A percentile compares a stretch with the other conserved stretches of the same genome.
Conservation (phyloP, 2,329 filamentous ascomycete species). For the Ophiognomonia clavigignenti-juglandacearum region DNA sequence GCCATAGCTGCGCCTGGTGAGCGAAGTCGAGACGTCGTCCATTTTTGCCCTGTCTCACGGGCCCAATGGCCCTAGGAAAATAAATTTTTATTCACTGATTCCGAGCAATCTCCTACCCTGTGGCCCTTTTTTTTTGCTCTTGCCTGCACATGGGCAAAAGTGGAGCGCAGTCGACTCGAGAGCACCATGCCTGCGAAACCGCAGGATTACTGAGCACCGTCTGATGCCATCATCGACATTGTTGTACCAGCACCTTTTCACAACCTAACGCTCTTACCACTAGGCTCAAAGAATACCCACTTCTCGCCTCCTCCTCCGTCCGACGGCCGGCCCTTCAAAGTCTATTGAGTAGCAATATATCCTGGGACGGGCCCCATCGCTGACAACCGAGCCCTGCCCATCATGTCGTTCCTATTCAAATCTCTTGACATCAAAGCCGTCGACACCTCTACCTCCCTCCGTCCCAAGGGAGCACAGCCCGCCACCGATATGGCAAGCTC, state of each 20-base stretch:
- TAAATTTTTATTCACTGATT: slow-evolving; percentile 3
- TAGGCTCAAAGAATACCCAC: slow-evolving; percentile 3
- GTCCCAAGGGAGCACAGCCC: slow-evolving; percentile 14
- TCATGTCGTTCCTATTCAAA: slow-evolving; percentile 33
- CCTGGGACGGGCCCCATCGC: slow-evolving; percentile 1
- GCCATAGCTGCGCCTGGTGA: slow-evolving; percentile 15
- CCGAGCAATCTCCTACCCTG: slow-evolving; percentile 6
- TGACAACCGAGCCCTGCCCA: slow-evolving; percentile 10
- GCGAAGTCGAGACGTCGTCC: neutral
- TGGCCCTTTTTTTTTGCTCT: too few species aligned
- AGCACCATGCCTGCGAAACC: too few species aligned
- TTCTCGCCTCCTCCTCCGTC: slow-evolving; percentile 1
- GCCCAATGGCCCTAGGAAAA: slow-evolving; percentile 7
- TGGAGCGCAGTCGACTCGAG: too few species aligned
- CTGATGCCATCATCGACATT: too few species aligned
- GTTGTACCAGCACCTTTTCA: neutral
- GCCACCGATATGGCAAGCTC: slow-evolving; percentile 35
- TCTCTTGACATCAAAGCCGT: slow-evolving; percentile 22
- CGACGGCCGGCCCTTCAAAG: slow-evolving; percentile 6
- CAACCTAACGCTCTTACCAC: too few species aligned
- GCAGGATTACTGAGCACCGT: too few species aligned
- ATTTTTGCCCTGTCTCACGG: neutral
- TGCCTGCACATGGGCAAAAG: too few species aligned
- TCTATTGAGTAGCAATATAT: too few species aligned
- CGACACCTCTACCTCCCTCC: slow-evolving; percentile 18